A percentile compares a stretch with the other conserved stretches of the same genome.
phyloP scores from a whole-genome alignment of 768 basidiomycete species.

The Kwoniella mangroviensis region DNA sequence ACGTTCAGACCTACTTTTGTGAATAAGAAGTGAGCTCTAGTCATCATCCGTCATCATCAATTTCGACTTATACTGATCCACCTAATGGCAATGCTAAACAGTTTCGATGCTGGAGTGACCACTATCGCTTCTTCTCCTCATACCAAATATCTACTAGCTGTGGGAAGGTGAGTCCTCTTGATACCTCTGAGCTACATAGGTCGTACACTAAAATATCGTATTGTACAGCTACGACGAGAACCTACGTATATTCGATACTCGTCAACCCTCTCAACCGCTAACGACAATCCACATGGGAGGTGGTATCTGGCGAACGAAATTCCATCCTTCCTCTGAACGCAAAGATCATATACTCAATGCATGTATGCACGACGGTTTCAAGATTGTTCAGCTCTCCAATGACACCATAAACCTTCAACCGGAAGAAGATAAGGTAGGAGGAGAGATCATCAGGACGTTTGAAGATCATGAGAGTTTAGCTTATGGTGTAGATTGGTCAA shows the following conservation, averaged over 20 bases:
- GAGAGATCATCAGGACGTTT: slow-evolving; percentile 65
- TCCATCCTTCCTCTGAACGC: slow-evolving; percentile 78
- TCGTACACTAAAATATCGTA: not conserved
- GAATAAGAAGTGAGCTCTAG: slow-evolving; percentile 69
- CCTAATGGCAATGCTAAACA: slow-evolving; percentile 50
- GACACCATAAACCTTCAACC: not conserved
- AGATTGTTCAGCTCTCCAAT: slow-evolving; percentile 67
- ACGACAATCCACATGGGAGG: slow-evolving; percentile 74
- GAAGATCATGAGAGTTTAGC: slow-evolving; percentile 80
- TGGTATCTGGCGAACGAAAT: slow-evolving; percentile 94
- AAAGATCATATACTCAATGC: slow-evolving; percentile 82
- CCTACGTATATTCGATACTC: slow-evolving; percentile 79
- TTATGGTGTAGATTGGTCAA: slow-evolving; percentile 91
- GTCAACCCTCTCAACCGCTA: slow-evolving; percentile 69
- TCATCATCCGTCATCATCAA: not conserved
- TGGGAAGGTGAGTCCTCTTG: slow-evolving; percentile 72
- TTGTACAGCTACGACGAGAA: slow-evolving; percentile 75
- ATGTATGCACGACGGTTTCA: slow-evolving; percentile 97
- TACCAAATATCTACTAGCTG: slow-evolving; percentile 78
- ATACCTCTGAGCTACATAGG: not conserved
- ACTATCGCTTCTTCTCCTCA: slow-evolving; percentile 83
- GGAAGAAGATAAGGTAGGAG: slow-evolving; percentile 12
- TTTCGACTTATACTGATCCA: not conserved
- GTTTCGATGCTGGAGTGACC: slow-evolving; percentile 92
- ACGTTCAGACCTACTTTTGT: slow-evolving; percentile 69